phyloP scores from a whole-genome alignment of 2,329 filamentous ascomycete species.

The Sporothrix euskadiensis region DNA sequence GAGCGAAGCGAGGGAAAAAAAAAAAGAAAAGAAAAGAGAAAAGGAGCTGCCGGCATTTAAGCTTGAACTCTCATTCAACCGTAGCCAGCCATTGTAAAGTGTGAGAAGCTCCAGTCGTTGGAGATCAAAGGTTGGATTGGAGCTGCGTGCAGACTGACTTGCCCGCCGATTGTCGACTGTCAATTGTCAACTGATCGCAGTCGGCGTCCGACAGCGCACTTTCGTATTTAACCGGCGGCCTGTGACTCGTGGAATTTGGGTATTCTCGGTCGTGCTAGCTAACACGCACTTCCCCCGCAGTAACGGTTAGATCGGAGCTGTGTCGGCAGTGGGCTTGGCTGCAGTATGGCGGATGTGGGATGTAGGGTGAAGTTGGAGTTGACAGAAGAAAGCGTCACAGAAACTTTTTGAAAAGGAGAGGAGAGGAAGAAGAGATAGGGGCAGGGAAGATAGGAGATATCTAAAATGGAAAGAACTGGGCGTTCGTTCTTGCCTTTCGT shows the following conservation, averaged over 20 bases:
- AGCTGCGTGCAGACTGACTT: neutral
- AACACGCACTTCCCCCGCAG: neutral
- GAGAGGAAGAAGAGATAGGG: neutral
- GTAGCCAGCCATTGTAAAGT: neutral
- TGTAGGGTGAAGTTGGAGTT: neutral
- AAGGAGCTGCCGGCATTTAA: neutral
- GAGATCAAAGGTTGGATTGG: neutral
- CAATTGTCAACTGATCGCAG: neutral
- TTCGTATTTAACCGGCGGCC: slow-evolving; percentile 28
- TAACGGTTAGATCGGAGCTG: neutral
- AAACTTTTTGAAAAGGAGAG: neutral
- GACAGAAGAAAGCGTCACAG: neutral
- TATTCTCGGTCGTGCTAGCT: neutral
- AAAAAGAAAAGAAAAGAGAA: neutral
- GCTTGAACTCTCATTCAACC: neutral
- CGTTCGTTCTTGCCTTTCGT: neutral
- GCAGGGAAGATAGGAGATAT: too few species aligned
- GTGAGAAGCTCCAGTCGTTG: neutral
- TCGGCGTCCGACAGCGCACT: slow-evolving; percentile 9
- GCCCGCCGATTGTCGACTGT: too few species aligned
- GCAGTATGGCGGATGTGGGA: neutral
- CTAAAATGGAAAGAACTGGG: neutral
- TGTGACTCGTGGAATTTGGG: slow-evolving; percentile 28
- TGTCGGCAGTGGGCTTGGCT: neutral
- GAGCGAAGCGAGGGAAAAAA: neutral